Base-by-base conservation (phyloP, 2,329 filamentous ascomycete species). In the Coniochaeta ligniaria region DNA sequence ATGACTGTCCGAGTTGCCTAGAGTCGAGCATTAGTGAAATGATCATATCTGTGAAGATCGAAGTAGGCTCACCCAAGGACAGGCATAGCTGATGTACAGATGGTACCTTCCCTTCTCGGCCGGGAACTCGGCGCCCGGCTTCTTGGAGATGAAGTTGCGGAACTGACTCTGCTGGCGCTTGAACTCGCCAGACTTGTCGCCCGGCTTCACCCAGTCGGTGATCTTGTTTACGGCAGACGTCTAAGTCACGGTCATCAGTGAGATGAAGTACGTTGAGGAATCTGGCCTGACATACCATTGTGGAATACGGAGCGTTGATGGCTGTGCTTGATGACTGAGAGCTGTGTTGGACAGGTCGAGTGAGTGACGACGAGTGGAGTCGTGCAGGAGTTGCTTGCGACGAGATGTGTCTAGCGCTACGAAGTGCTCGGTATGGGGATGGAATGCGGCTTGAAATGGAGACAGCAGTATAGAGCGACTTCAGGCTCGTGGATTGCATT, bases 21-120 rank as follows among this genome's bases (percentile, higher is more conserved):
- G 1, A 33, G 59, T 41, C 3, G 26, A 17, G 28, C 41, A 16
- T 26, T 38, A 16, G 20, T 14, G 4, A 22, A 54, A 3, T 14
- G 3, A 31, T 6, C 6, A n/a, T 56, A n/a, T 20, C 17, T 3
- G 4, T 31, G 47, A 16, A 17, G 3, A 9, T 17, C 9, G 22
- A 22, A 28, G 47, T n/a, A 4, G 14, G 17, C 75, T 59, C 67
- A 80, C 88, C 93, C 93, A 97, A 4, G 93, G 93, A 75, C 93
- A 97, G 7, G 93, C 93, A 75, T 96, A 96, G 69, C 89, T 94
- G 66, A 96, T 89, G 72, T 94, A 99, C 68, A 99, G 85, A 76
- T 99, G 95, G 74, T 99, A 99, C 60, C 95, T 84, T 59, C 84
- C 91, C 76, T 91, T 91, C 76, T 98, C 94, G 0, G 92, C 84